These are phyloP conservation scores for Ceratobasidium sp. DNA, from an alignment of 1,284 basidiomycete genomes.

Conservation along the genomic window DNA sequence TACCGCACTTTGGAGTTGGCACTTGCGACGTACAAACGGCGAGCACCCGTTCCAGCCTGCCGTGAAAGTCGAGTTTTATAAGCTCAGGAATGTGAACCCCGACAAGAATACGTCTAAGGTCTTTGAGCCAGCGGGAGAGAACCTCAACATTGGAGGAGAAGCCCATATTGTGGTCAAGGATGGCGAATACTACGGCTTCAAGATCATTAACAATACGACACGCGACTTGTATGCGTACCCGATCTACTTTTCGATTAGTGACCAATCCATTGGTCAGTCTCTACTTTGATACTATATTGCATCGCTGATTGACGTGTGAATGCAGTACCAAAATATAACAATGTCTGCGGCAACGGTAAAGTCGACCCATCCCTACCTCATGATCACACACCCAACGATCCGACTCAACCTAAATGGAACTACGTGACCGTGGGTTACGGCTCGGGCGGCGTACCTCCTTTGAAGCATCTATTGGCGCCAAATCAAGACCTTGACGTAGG, in stretches of 20 bases:
- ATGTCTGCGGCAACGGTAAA: too few relatives aligned
- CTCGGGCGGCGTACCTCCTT: too few relatives aligned
- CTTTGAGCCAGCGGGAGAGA: neutral
- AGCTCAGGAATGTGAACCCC: too few relatives aligned
- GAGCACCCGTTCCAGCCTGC: slow-evolving; percentile 1
- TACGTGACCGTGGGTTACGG: too few relatives aligned
- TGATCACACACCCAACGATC: too few relatives aligned
- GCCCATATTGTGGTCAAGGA: slow-evolving; percentile 2
- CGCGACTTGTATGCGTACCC: slow-evolving; percentile 6
- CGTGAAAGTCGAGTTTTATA: slow-evolving; percentile 17
- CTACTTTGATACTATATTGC: too few relatives aligned
- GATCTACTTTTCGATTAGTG: slow-evolving; percentile 5
- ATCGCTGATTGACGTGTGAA: too few relatives aligned
- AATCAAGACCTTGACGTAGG: slow-evolving; percentile 2
- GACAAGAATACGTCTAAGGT: neutral
- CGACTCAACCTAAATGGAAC: too few relatives aligned
- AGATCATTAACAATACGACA: neutral
- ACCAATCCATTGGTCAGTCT: slow-evolving; percentile 13
- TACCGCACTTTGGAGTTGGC: slow-evolving; percentile 16
- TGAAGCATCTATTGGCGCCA: too few relatives aligned
- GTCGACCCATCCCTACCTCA: too few relatives aligned
- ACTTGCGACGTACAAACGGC: slow-evolving; percentile 4
- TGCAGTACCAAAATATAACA: too few relatives aligned
- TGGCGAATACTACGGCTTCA: slow-evolving; percentile 3
- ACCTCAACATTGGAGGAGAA: slow-evolving; percentile 7